Base-by-base conservation (phyloP, 768 basidiomycete species). In the Auriculariales sp. region DNA sequence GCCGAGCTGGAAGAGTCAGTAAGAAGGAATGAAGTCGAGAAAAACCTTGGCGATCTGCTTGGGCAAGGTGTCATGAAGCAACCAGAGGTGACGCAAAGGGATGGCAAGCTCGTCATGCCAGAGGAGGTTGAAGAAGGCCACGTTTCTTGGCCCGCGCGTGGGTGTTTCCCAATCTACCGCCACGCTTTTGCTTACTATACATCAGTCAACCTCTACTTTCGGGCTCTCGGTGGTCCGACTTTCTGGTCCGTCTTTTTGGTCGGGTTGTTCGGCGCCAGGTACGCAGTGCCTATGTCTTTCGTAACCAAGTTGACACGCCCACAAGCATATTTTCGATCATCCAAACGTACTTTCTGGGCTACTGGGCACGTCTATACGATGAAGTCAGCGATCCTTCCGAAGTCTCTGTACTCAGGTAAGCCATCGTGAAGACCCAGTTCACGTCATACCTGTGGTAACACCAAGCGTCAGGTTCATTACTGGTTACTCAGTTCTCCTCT, bases 71-170 rank as follows among this genome's bases (percentile, higher is more conserved):
- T n/a, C n/a, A n/a, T n/a, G n/a, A n/a, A n/a, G 39, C 39, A 11
- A 9, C 36, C 36, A 47, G 44, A 17, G 31, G 49, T 17, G 59
- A 56, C 27, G 45, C 50, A 15, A 54, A 50, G 24, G 44, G 69
- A 70, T 42, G 78, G 78, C 3, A 79, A 81, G 56, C 66, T 83
- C 15, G 71, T 81, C 42, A 61, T 79, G 5, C 72, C 71, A 0
- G 82, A 84, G 58, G 82, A 84, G 57, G 68, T 81, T 44, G 71
- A 67, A 5, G 68, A 71, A 47, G 80, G 81, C 0, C 75, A 74
- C 51, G 71, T 83, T 27, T 71, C 73, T 39, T 76, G 73, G 71
- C 50, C 64, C 28, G 64, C 73, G 34, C 54, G 67, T 63, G 50
- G 55, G 66, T 60, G 2, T 32, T 14, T 31, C 25, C 19, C 6